These are phyloP conservation scores for Hypomontagnella monticulosa DNA, from an alignment of 495 filamentous ascomycete genomes.

Conservation along the genomic window DNA sequence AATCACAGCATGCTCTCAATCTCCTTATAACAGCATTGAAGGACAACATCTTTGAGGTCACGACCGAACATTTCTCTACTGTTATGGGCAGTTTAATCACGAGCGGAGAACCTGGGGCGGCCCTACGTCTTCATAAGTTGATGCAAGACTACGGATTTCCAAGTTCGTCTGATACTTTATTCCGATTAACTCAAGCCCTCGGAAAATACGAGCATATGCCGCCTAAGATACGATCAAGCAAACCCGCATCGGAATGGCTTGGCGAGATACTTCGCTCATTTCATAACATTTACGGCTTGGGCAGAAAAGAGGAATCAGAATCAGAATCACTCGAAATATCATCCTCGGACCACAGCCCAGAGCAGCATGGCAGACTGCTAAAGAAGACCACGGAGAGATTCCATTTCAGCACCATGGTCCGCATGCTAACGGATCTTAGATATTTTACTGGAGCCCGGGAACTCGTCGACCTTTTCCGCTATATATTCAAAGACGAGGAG, in stretches of 20 bases:
- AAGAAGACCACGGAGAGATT: conserved; percentile 59
- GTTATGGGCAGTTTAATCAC: conserved; percentile 64
- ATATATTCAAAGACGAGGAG: conserved; percentile 46
- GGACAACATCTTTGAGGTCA: conserved; percentile 65
- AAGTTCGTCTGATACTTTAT: conserved; percentile 44
- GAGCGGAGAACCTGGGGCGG: conserved; percentile 48
- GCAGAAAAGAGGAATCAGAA: conserved; percentile 44
- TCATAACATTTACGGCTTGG: conserved; percentile 44
- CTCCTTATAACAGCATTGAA: conserved; percentile 70
- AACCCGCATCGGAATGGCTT: conserved; percentile 38
- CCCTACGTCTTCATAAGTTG: conserved; percentile 45
- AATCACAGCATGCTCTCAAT: conserved; percentile 70
- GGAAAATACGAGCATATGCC: conserved; percentile 47
- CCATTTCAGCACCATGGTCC: conserved; percentile 64
- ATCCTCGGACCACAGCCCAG: conserved; percentile 20
- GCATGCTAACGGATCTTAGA: conserved; percentile 66
- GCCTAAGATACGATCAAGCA: conserved; percentile 7
- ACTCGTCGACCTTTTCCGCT: conserved; percentile 64
- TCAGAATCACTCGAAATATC: conserved; percentile 11
- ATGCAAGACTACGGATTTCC: conserved; percentile 48
- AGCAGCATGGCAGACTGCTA: conserved; percentile 49
- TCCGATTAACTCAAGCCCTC: conserved; percentile 48
- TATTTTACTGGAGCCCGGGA: conserved; percentile 63
- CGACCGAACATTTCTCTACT: conserved; percentile 77
- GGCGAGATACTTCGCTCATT: conserved; percentile 45